These are phyloP conservation scores for Craterostigma plantagineum DNA, from an alignment of 257 asterid genomes.

Conservation along the genomic window DNA sequence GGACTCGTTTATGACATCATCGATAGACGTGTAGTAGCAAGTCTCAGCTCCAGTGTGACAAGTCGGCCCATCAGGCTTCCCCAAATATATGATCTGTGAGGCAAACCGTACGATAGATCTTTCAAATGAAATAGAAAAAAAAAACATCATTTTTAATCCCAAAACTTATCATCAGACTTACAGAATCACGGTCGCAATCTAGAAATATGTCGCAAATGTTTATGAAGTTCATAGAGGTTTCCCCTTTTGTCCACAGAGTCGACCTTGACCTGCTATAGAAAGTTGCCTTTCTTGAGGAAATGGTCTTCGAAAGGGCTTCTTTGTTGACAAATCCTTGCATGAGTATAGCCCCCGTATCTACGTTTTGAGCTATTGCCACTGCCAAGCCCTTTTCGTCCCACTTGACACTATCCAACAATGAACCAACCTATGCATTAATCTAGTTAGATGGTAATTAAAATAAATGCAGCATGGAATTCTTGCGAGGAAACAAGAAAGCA, in stretches of 20 bases:
- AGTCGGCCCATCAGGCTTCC: conserved; percentile 90
- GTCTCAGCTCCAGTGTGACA: conserved; percentile 89
- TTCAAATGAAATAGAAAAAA: too few relatives aligned
- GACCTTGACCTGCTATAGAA: conserved; percentile 82
- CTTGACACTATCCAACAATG: conserved; percentile 60
- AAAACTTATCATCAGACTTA: conserved; percentile 24
- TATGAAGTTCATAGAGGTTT: conserved; percentile 79
- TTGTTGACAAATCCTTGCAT: conserved; percentile 86
- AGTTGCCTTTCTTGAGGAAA: conserved; percentile 68
- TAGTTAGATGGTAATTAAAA: conserved; percentile 10
- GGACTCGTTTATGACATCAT: conserved; percentile 20
- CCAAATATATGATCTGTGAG: conserved; percentile 57
- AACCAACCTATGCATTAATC: conserved; percentile 42
- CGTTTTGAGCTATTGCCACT: conserved; percentile 87
- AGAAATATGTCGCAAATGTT: conserved; percentile 54
- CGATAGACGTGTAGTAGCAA: conserved; percentile 58
- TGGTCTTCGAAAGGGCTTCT: conserved; percentile 53
- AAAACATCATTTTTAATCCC: too few relatives aligned
- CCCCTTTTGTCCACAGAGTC: conserved; percentile 84
- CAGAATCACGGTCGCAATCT: conserved; percentile 89
- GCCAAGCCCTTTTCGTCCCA: conserved; percentile 96
- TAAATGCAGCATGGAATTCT: too few relatives aligned
- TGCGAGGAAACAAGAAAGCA: neutral
- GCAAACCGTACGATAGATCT: too few relatives aligned
- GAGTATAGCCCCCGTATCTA: conserved; percentile 70